These are phyloP conservation scores for Fusarium sp. DNA, from an alignment of 2,329 filamentous ascomycete species.

Conservation along the genomic window DNA sequence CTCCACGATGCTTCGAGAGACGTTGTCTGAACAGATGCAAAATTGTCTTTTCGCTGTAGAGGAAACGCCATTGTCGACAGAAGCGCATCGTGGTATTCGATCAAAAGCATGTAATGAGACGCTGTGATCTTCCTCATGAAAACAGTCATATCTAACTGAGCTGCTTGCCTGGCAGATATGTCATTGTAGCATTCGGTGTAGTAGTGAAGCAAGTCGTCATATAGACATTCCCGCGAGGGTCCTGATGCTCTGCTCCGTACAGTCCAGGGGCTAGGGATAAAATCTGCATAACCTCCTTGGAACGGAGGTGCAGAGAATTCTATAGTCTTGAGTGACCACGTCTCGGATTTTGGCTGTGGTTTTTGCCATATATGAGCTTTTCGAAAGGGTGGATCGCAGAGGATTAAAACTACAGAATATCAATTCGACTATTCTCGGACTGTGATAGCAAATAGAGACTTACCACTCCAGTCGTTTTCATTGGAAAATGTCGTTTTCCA, in stretches of 20 bases:
- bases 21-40: neutral
- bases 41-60: slow-evolving; percentile 2
- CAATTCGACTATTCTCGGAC: neutral
- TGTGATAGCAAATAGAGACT: neutral
- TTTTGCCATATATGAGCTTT: neutral
- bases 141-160: neutral
- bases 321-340: neutral
- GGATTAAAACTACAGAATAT: neutral
- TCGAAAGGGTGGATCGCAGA: neutral
- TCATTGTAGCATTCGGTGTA: slow-evolving; percentile 1
- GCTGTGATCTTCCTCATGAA: slow-evolving; percentile 1
- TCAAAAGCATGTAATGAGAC: neutral
- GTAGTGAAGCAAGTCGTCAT: neutral
- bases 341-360: neutral
- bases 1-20: slow-evolving; percentile 1
- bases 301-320: neutral
- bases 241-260: neutral
- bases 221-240: neutral
- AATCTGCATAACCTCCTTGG: slow-evolving; percentile 5
- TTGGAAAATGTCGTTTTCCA: neutral
- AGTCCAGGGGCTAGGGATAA: neutral
- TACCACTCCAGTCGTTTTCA: neutral
- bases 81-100: slow-evolving; percentile 6
- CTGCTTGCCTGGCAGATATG: neutral
- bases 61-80: neutral